phyloP scores from a whole-genome alignment of 352 stramenopile genomes.

The Plasmopara halstedii region DNA sequence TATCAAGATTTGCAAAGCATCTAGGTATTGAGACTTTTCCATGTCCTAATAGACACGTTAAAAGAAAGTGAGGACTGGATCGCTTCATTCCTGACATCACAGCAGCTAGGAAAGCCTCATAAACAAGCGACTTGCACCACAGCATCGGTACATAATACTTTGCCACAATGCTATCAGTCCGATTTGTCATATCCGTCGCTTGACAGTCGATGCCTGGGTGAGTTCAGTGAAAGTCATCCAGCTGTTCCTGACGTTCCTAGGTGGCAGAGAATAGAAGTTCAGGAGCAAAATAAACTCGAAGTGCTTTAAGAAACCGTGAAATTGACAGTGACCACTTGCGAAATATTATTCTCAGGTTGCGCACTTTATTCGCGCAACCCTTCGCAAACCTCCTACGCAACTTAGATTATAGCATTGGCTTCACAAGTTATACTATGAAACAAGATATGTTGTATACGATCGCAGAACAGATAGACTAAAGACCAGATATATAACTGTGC shows the following conservation, averaged over 20 bases:
- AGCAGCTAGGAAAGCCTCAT: slow-evolving; percentile 25
- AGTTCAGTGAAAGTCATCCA: slow-evolving; percentile 66
- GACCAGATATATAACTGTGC: too few relatives aligned
- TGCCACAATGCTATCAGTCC: slow-evolving; percentile 5
- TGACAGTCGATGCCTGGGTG: not conserved
- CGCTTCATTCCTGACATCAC: slow-evolving; percentile 29
- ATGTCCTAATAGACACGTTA: not conserved
- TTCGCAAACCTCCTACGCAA: too few relatives aligned
- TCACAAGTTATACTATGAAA: too few relatives aligned
- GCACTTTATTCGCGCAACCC: too few relatives aligned
- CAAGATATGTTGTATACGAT: too few relatives aligned
- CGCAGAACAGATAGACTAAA: too few relatives aligned
- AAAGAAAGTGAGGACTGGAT: not conserved
- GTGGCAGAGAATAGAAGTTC: slow-evolving; percentile 53
- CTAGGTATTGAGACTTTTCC: not conserved
- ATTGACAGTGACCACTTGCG: too few relatives aligned
- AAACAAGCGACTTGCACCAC: slow-evolving; percentile 10
- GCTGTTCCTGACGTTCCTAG: slow-evolving; percentile 46
- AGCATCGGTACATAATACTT: slow-evolving; percentile 18
- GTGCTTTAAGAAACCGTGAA: too few relatives aligned
- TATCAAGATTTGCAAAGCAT: too few relatives aligned
- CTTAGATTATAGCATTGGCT: too few relatives aligned
- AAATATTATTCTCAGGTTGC: too few relatives aligned
- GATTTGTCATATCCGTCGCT: slow-evolving; percentile 1
- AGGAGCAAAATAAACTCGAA: too few relatives aligned